A percentile compares a stretch with the other conserved stretches of the same genome.
Evolutionary conservation across 1,284 basidiomycete species (phyloP).

Genomic region (Hemileia vastatrix): DNA sequence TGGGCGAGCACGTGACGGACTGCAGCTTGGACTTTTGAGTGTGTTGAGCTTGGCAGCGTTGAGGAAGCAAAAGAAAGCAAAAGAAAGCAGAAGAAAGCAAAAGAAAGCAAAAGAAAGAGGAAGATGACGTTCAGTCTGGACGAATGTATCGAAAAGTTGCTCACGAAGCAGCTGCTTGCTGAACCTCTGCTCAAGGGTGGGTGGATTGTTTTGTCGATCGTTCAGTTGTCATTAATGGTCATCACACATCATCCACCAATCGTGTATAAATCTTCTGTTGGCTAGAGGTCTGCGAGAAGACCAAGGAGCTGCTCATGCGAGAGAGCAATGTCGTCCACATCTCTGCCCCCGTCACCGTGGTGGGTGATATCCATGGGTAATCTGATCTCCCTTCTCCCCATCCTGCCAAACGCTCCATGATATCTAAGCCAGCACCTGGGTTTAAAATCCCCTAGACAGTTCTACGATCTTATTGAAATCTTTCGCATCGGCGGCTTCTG

Average conservation of each 20-base stretch:
- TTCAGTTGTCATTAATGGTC: too few species aligned
- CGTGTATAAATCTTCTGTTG: neutral
- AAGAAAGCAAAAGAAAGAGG: neutral
- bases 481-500: conserved; percentile 96
- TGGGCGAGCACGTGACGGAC: too few species aligned
- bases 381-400: neutral
- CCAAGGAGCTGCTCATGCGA: conserved; percentile 95
- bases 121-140: conserved; percentile 17
- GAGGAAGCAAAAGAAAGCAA: too few species aligned
- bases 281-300: conserved; percentile 95
- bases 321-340: conserved; percentile 99
- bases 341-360: conserved; percentile 94
- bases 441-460: conserved; percentile 58
- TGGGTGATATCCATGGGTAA: conserved; percentile 98
- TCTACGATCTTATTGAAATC: conserved; percentile 98
- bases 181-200: conserved; percentile 67
- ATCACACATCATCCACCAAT: too few species aligned
- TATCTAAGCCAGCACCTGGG: neutral
- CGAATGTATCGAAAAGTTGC: conserved; percentile 58
- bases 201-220: neutral
- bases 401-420: conserved; percentile 6
- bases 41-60: too few species aligned
- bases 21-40: too few species aligned
- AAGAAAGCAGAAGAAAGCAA: too few species aligned
- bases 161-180: conserved; percentile 81